Conservation (phyloP, 2,329 filamentous ascomycete species). For the Chaetomium globosum region DNA sequence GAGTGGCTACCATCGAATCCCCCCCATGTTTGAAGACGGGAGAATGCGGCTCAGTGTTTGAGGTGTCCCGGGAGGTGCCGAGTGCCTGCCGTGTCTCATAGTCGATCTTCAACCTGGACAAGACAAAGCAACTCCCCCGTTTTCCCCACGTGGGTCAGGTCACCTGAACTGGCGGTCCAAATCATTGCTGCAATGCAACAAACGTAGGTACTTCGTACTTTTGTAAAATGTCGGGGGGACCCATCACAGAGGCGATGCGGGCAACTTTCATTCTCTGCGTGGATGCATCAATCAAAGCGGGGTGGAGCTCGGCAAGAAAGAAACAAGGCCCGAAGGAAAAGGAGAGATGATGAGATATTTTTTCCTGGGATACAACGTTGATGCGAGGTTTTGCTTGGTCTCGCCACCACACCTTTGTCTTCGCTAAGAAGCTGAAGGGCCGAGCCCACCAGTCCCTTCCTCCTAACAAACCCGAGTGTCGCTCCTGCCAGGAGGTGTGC, state of each 20-base stretch:
- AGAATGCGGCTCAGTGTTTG: slow-evolving; percentile 19
- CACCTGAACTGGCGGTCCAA: slow-evolving; percentile 9
- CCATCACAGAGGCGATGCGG: slow-evolving; percentile 14
- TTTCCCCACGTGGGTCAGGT: slow-evolving; percentile 27
- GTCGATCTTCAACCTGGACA: background rate
- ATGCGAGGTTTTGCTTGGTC: slow-evolving; percentile 1
- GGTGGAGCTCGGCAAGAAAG: slow-evolving; percentile 30
- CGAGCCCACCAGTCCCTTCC: slow-evolving; percentile 7
- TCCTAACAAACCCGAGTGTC: background rate
- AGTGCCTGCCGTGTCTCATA: slow-evolving; percentile 5
- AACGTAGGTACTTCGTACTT: too few relatives aligned
- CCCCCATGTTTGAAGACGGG: background rate
- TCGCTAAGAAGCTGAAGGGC: slow-evolving; percentile 17
- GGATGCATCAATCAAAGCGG: slow-evolving; percentile 29
- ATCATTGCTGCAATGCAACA: slow-evolving; percentile 9
- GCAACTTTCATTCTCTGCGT: slow-evolving; percentile 1
- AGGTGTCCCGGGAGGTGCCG: slow-evolving; percentile 3
- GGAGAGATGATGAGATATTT: slow-evolving; percentile 28
- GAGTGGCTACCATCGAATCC: background rate
- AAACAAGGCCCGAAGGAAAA: slow-evolving; percentile 21
- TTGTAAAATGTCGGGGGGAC: background rate
- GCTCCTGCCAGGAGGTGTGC: too few relatives aligned
- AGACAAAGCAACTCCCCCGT: slow-evolving; percentile 19
- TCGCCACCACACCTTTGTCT: background rate
- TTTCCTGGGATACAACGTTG: slow-evolving; percentile 26